Conservation (phyloP, 495 filamentous ascomycete species). For the Tuber aestivum region DNA sequence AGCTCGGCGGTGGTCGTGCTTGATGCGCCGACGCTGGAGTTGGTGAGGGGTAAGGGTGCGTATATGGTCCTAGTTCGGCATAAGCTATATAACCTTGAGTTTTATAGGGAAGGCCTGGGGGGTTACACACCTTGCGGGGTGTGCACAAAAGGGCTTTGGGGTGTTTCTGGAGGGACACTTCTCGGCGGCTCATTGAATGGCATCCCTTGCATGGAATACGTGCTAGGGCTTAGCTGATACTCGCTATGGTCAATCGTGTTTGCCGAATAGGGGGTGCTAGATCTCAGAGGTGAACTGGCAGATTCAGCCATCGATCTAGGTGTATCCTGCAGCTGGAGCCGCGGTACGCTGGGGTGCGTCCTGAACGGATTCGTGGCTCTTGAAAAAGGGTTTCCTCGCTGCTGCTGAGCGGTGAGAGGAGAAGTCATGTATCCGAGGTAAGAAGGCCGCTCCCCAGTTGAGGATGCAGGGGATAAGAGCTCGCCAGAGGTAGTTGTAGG, state of each 20-base stretch:
- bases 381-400: constrained; percentile 44
- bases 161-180: constrained; percentile 42
- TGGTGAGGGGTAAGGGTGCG: constrained; percentile 42
- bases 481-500: constrained; percentile 43
- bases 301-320: constrained; percentile 56
- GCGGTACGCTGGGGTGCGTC: constrained; percentile 52
- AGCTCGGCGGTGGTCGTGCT: constrained; percentile 29
- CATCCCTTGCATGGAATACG: constrained; percentile 40
- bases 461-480: constrained; percentile 42
- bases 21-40: constrained; percentile 37
- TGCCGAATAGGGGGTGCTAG: constrained; percentile 59
- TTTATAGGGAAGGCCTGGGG: constrained; percentile 7
- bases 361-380: constrained; percentile 55
- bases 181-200: constrained; percentile 40
- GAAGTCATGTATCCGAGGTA: constrained; percentile 42
- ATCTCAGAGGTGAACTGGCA: constrained; percentile 54
- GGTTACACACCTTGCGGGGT: constrained; percentile 40
- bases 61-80: constrained; percentile 26
- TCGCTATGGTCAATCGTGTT: constrained; percentile 53
- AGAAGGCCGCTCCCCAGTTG: constrained; percentile 45
- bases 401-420: constrained; percentile 31
- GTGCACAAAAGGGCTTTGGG: constrained; percentile 41
- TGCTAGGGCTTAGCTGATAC: constrained; percentile 44
- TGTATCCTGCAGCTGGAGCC: constrained; percentile 57
- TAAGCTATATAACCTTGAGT: constrained; percentile 28